These are phyloP conservation scores for Darksidea phi DNA, from an alignment of 495 filamentous ascomycete species.

Conservation along the genomic window DNA sequence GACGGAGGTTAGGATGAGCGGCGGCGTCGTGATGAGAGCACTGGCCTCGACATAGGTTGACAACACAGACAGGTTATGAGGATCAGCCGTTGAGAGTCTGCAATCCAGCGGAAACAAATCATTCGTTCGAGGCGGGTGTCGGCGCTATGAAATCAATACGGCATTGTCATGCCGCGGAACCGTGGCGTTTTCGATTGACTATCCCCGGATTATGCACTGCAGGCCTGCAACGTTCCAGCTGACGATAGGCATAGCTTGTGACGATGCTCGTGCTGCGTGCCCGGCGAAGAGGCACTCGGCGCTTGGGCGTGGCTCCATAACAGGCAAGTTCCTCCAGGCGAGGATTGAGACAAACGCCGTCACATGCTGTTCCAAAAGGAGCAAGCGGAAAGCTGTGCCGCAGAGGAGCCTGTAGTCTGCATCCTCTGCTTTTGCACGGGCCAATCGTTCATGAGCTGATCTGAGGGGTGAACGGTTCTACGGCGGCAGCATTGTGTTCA, in stretches of 20 bases:
- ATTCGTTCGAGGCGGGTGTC: constrained; percentile 3
- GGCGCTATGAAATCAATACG: constrained; percentile 30
- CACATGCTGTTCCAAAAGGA: constrained; percentile 27
- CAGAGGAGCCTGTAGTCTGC: constrained; percentile 12
- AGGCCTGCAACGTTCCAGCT: constrained; percentile 20
- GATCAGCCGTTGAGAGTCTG: constrained; percentile 18
- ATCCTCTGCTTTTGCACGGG: constrained; percentile 13
- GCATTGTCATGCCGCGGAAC: constrained; percentile 31
- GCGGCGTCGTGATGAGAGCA: constrained; percentile 17
- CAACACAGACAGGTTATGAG: neutral
- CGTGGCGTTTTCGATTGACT: constrained; percentile 30
- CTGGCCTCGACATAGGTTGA: constrained; percentile 16
- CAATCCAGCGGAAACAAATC: constrained; percentile 2
- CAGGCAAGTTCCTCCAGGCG: constrained; percentile 16
- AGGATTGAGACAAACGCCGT: constrained; percentile 17
- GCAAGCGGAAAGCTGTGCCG: constrained; percentile 3
- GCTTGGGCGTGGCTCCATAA: constrained; percentile 10
- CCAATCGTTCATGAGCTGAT: constrained; percentile 34
- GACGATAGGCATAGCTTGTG: constrained; percentile 18
- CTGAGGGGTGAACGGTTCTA: constrained; percentile 25
- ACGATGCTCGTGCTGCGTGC: constrained; percentile 30
- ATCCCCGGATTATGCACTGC: constrained; percentile 29
- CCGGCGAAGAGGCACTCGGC: constrained; percentile 1
- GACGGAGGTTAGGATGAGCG: neutral
- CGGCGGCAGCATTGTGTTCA: constrained; percentile 19